Percentiles rank a stretch among this genome's conserved stretches.
Conservation (phyloP, 768 basidiomycete species). For the Macrolepiota albuminosa region DNA sequence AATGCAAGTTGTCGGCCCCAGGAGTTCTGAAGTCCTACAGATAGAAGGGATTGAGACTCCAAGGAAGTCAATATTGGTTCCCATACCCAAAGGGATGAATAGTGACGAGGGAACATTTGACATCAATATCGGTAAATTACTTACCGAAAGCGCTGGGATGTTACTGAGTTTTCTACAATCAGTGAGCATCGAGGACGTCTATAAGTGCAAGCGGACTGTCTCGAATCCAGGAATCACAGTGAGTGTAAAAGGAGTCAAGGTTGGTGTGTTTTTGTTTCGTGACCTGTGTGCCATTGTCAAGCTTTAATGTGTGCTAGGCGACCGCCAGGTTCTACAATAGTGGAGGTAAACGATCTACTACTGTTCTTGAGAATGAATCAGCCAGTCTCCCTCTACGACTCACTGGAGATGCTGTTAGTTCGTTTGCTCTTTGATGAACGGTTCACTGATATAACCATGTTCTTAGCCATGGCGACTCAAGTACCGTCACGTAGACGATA, state of each 20-base stretch:
- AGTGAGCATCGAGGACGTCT: conserved; percentile 85
- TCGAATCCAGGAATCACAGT: conserved; percentile 76
- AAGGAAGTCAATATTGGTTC: conserved; percentile 53
- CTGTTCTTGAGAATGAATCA: conserved; percentile 69
- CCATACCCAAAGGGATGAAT: conserved; percentile 64
- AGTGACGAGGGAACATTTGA: conserved; percentile 73
- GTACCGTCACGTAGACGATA: conserved; percentile 55
- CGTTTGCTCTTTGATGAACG: neutral
- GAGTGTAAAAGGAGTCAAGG: conserved; percentile 79
- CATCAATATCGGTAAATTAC: conserved; percentile 61
- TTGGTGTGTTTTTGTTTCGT: conserved; percentile 25
- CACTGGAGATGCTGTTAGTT: conserved; percentile 83
- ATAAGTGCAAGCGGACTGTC: conserved; percentile 77
- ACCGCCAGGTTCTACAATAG: conserved; percentile 83
- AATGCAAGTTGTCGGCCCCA: conserved; percentile 74
- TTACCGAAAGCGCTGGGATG: neutral
- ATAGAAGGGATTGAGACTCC: conserved; percentile 52
- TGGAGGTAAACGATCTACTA: conserved; percentile 47
- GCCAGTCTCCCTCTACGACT: conserved; percentile 77
- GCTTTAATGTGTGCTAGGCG: conserved; percentile 45
- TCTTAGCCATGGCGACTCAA: conserved; percentile 82
- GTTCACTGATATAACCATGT: conserved; percentile 3
- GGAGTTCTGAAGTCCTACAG: conserved; percentile 53
- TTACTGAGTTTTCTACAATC: conserved; percentile 12
- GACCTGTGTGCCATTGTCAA: neutral